Evolutionary conservation across 345 rosid species (phyloP), one percentile per base, ranked within the genome.

Genomic region (Salix viminalis): DNA sequence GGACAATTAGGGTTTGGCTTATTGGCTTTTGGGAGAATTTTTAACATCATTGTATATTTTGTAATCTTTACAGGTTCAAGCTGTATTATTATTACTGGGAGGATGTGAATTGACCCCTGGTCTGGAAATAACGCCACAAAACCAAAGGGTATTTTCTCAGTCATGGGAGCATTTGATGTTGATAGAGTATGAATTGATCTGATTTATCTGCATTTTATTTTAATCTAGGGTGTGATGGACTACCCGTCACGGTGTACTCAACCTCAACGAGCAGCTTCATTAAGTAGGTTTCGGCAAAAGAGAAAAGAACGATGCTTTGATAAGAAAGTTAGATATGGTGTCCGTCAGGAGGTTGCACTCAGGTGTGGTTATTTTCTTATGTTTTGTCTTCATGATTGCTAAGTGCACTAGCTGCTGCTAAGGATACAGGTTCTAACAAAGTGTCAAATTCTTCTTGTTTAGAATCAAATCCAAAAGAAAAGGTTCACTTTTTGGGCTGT

Each of bases 301-400:
- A 91, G 97, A 73, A 92, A 89, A 86, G 94, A 94, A 79, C 87
- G 99, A 21, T 90, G 95, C 84, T 93, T 89, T 81, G 95, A 91
- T 70, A 95, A 91, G 93, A 95, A 95, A 91, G 96, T 95, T 46
- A 78, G 99, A 87, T 95, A 95, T 74, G 81, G 89, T 75, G 99
- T 95, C 76, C 97, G 99, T 70, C 97, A 93, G 83, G 98, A 95
- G 86, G 99, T 95, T 54, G 99, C 97, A 6, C 91, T 89, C 69
- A 95, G 97, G 99, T 95, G 69, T 73, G 82, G 37, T 69, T 50
- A 61, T 69, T 65, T 69, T 58, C 32, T 61, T 21, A 64, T 56
- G 23, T 54, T 66, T 13, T 67, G 42, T 39, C n/a, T 73, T 64
- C 2, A 68, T 56, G 61, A 64, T 64, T 28, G 8, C 37, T 64